These are phyloP conservation scores for Yamagishiella unicocca DNA, from an alignment of 139 green algal genomes.

Conservation along the genomic window DNA sequence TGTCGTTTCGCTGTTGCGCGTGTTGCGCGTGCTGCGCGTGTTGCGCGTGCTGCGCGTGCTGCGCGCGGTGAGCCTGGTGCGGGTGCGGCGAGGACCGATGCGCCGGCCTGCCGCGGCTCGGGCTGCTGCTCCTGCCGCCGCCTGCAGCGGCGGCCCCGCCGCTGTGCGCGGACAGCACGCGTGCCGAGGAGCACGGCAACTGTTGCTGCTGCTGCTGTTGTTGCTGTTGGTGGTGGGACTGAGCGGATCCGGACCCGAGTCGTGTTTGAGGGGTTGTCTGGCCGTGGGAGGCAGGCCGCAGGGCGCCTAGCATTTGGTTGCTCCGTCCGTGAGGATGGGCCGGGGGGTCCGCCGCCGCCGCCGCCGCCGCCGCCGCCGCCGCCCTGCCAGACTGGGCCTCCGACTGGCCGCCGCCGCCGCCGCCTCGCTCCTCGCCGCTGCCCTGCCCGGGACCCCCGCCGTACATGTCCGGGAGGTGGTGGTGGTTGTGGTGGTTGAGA, in stretches of 20 bases:
- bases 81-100: background rate
- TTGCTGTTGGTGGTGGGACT: background rate
- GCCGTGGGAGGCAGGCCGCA: background rate
- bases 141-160: background rate
- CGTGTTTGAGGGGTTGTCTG: background rate
- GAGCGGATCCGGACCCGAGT: background rate
- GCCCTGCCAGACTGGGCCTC: background rate
- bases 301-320: constrained; percentile 2
- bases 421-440: background rate
- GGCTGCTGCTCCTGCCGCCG: background rate
- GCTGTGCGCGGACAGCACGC: background rate
- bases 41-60: no score
- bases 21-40: no score
- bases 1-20: no score
- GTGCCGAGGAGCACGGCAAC: background rate
- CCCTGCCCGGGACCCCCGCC: background rate
- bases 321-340: background rate
- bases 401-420: no score
- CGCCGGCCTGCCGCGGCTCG: background rate
- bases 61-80: background rate
- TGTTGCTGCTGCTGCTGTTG: background rate
- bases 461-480: background rate
- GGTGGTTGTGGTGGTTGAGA: background rate
- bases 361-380: background rate
- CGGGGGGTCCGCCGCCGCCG: background rate